phyloP scores from a whole-genome alignment of 2,329 filamentous ascomycete genomes.

The Calycina marina region DNA sequence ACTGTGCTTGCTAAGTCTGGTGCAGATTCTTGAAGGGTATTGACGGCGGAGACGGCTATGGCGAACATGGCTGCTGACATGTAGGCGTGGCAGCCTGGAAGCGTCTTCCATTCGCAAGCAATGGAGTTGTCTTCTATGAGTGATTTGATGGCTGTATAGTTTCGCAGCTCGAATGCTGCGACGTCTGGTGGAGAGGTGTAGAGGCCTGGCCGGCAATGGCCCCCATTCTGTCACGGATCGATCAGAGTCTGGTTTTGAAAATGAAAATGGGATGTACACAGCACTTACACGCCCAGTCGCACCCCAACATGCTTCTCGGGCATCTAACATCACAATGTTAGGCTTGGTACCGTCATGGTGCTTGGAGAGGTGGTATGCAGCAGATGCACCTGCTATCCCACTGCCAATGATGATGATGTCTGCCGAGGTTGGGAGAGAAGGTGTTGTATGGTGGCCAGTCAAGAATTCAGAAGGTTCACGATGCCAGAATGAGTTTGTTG shows the following conservation, averaged over 20 bases:
- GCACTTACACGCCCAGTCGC: slow-evolving; percentile 67
- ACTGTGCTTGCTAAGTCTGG: slow-evolving; percentile 39
- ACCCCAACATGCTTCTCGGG: slow-evolving; percentile 66
- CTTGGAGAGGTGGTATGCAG: slow-evolving; percentile 44
- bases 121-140: slow-evolving; percentile 43
- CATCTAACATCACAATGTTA: slow-evolving; percentile 59
- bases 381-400: slow-evolving; percentile 63
- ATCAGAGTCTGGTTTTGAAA: too few species aligned
- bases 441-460: slow-evolving; percentile 52
- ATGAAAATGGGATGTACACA: not conserved
- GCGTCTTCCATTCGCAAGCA: slow-evolving; percentile 53
- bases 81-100: slow-evolving; percentile 50
- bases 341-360: slow-evolving; percentile 27
- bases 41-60: slow-evolving; percentile 34
- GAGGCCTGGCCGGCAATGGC: slow-evolving; percentile 61
- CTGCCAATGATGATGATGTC: slow-evolving; percentile 62
- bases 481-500: slow-evolving; percentile 62
- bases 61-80: slow-evolving; percentile 40
- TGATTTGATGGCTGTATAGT: slow-evolving; percentile 43
- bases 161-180: slow-evolving; percentile 57
- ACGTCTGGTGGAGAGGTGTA: slow-evolving; percentile 46
- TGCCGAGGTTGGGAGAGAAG: slow-evolving; percentile 42
- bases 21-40: slow-evolving; percentile 31
- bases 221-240: slow-evolving; percentile 47
- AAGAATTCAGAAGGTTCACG: slow-evolving; percentile 48